Evolutionary conservation across 495 filamentous ascomycete genomes (phyloP), one percentile per base, ranked within the genome.

Genomic region (Pyrenopolyporus hunteri): DNA sequence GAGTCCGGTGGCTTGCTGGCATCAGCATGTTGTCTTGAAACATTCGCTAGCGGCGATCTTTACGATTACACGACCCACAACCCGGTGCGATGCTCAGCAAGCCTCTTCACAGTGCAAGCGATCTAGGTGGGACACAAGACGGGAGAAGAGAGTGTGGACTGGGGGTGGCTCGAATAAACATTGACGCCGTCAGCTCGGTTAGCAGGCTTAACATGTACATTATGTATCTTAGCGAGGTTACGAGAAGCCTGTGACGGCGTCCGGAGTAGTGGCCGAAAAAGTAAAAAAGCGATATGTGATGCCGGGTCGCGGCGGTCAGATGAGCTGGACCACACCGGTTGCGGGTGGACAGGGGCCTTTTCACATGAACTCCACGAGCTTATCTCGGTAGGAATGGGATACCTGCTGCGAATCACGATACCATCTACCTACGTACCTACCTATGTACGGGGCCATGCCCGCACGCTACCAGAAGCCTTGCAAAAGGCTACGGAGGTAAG

Each of bases 341-440:
- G 37, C 48, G 44, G 59, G 36, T 29, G 20, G 35, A 25, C 43
- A 55, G 44, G 61, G 28, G 57, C 42, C 10, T 47, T 47, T 9
- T 6, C 25, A 37, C 48, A 40, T 33, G 48, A 20, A 51, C 55
- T 51, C 55, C 55, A 65, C 55, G 56, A 59, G 62, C 62, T 65
- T 65, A 65, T 65, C 62, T 65, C 10, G 19, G 62, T 59, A 65
- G 62, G 62, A 65, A 46, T 50, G 16, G 29, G 36, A 59, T 65
- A 59, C 62, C 45, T 65, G 62, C 23, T n/a, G 62, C 55, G 49
- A 59, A 65, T 65, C 62, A 40, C 43, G 49, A 54, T 35, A 31
- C 1, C 37, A 42, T 42, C 17, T n/a, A 8, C 37, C 6, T 9
- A 1, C n/a, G n/a, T n/a, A n/a, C n/a, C n/a, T n/a, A 33, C 31